Percentiles rank a stretch among this genome's conserved stretches.
These are phyloP conservation scores for Yamadazyma olivae DNA, from an alignment of 805 yeast genomes.

Conservation along the genomic window DNA sequence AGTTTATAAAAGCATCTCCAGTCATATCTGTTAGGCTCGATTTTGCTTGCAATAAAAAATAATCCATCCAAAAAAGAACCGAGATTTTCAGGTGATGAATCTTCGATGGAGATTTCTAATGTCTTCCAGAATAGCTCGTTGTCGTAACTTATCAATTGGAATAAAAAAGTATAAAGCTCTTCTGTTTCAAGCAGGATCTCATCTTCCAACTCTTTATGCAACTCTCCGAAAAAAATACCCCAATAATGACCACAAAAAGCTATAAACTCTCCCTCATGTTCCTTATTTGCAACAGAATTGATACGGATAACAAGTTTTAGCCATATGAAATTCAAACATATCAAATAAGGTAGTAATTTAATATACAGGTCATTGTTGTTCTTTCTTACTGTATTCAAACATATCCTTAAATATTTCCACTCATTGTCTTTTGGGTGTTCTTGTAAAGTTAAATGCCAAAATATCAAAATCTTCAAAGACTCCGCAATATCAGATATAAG, in stretches of 20 bases:
- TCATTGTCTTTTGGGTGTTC: constrained; percentile 16
- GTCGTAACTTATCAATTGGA: constrained; percentile 5
- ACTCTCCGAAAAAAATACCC: constrained; percentile 3
- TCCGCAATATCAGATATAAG: constrained; percentile 14
- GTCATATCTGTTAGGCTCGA: constrained; percentile 8
- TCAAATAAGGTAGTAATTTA: not conserved
- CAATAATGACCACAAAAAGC: constrained; percentile 9
- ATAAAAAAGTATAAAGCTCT: constrained; percentile 5
- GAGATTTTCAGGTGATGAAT: not conserved
- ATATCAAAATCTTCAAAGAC: constrained; percentile 19
- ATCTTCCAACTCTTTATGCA: constrained; percentile 1
- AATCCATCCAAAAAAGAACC: constrained; percentile 7
- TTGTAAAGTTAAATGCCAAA: constrained; percentile 33
- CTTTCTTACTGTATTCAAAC: constrained; percentile 3
- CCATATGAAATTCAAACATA: constrained; percentile 4
- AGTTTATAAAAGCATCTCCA: constrained; percentile 26
- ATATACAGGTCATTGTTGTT: not conserved
- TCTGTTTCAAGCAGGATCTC: constrained; percentile 3
- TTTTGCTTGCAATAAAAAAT: constrained; percentile 7
- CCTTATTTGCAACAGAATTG: not conserved
- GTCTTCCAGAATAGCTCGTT: constrained; percentile 7
- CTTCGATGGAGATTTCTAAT: not conserved
- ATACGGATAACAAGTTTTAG: constrained; percentile 5
- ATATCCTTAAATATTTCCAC: constrained; percentile 8
- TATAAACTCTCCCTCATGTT: constrained; percentile 2